Base-by-base conservation (phyloP, 257 asterid genomes). In the Knoxia roxburghii region DNA sequence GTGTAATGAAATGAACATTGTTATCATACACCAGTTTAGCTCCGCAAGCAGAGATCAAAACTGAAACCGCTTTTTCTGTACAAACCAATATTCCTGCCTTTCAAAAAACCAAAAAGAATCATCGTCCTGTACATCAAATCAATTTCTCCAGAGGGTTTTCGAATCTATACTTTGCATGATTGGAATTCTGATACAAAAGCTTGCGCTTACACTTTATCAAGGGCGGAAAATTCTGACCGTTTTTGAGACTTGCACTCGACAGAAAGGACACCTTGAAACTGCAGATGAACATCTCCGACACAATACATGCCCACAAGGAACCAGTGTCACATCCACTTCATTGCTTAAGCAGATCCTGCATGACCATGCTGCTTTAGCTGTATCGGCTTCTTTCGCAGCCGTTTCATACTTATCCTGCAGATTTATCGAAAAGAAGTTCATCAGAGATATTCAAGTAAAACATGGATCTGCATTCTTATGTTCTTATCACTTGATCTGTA, bases 191-290 rank as follows among this genome's bases (percentile, higher is more conserved):
- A 5, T 18, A 59, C 48, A 35, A 59, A 46, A 59, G 15, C 46
- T 8, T 9, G 29, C 20, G 29, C 30, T 29, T 33, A 10, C 18
- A 33, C 43, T 20, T 61, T 21, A 61, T 91, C 83, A 92, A 41
- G 98, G 97, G 59, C 97, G 86, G 78, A 84, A 92, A 71, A 92
- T 84, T 81, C 85, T 82, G 78, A 87, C 78, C 13, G 89, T 74
- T 67, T 84, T 83, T 1, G 95, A 83, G 68, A 89, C 98, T 79
- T 89, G 97, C 61, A 80, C 65, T 20, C 98, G 86, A 72, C 98
- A 92, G 82, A 89, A 92, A n/a, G 97, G 98, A 73, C 98, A 92
- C 81, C 90, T 81, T 7, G 96, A 86, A 78, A 89, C 98, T 41
- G 95, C 98, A 65, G 96, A 82, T 23, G 97, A 86, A 83, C 98